Base-by-base conservation (phyloP, 2,329 filamentous ascomycete species). In the Alternaria incomplexa region DNA sequence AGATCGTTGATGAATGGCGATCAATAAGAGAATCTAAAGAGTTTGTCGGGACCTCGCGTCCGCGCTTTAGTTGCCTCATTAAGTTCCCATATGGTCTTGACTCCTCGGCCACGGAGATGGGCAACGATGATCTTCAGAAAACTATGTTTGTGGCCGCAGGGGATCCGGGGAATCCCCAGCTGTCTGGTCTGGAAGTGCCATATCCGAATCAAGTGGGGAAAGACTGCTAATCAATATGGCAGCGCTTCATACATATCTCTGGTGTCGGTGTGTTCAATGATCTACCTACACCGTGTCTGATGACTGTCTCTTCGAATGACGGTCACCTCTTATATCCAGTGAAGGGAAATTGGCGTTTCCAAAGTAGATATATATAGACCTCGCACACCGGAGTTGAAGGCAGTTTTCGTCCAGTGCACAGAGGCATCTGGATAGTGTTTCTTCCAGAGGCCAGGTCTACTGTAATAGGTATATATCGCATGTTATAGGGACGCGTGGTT, bases 401-500 rank as follows among this genome's bases (percentile, higher is more conserved):
- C 22, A 11, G 13, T 25, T 36, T 40, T 22, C 36, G 28, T 36
- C 23, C 30, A 52, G 9, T 23, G 9, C 13, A 25, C 15, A 52
- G 20, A 36, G 23, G 22, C 8, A 17, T 52, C 5, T 40, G 28
- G 32, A 5, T 28, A 36, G 5, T 40, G 5, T 23, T 23, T 40
- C 11, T 52, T 23, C 48, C 48, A 40, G 9, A 17, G 30, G 28
- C 48, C 48, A 25, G 22, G 48, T 52, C 48, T 22, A n/a, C n/a
- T n/a, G n/a, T n/a, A 22, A 23, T 30, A 40, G 23, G 22, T 58
- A 58, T 62, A 62, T 30, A 44, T 36, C 30, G 55, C 15, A 44
- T 25, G 40, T 36, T 62, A 58, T 47, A 58, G 45, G 54, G 59
- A 62, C 59, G 59, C 59, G 54, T 62, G 25, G 59, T 62, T 44